Percentiles rank a stretch among this genome's conserved stretches.
Conservation (phyloP, 2,329 filamentous ascomycete species). For the Fusarium longipes region DNA sequence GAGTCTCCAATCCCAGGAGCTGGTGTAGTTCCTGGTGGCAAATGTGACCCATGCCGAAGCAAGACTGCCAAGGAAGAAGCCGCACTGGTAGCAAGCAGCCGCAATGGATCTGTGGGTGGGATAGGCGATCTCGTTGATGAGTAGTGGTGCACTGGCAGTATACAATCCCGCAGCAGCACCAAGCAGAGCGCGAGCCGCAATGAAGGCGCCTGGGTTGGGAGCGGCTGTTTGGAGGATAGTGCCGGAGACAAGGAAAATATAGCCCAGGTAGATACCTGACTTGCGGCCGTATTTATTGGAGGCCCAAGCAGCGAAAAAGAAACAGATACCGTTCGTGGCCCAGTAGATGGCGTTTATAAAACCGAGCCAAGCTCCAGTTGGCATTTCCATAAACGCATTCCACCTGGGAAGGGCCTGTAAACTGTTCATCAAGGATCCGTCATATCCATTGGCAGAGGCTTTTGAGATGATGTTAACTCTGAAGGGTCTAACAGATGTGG, state of each 20-base stretch:
- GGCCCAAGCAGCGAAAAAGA: constrained; percentile 30
- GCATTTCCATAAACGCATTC: constrained; percentile 39
- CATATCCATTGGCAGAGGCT: constrained; percentile 20
- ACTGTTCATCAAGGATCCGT: neutral
- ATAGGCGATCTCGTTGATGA: constrained; percentile 7
- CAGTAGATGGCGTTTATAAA: constrained; percentile 44
- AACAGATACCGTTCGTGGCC: constrained; percentile 38
- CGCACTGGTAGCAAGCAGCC: constrained; percentile 11
- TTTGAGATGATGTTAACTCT: accelerated
- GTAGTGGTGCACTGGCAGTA: neutral
- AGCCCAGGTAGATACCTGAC: neutral
- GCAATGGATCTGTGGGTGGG: constrained; percentile 15
- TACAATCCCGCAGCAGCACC: constrained; percentile 6
- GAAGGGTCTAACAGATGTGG: no score
- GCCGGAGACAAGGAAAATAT: constrained; percentile 9
- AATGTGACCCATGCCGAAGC: constrained; percentile 12
- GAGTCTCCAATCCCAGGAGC: constrained; percentile 3
- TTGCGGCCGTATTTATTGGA: constrained; percentile 13
- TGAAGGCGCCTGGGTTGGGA: neutral
- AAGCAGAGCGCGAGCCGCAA: neutral
- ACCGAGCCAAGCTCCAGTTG: constrained; percentile 35
- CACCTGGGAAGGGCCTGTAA: constrained; percentile 2
- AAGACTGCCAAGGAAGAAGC: neutral
- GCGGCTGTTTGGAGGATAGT: constrained; percentile 12
- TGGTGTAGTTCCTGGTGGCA: neutral